Conservation (phyloP, 1,139 yeast genomes). For the Chernovozyma aurita region DNA sequence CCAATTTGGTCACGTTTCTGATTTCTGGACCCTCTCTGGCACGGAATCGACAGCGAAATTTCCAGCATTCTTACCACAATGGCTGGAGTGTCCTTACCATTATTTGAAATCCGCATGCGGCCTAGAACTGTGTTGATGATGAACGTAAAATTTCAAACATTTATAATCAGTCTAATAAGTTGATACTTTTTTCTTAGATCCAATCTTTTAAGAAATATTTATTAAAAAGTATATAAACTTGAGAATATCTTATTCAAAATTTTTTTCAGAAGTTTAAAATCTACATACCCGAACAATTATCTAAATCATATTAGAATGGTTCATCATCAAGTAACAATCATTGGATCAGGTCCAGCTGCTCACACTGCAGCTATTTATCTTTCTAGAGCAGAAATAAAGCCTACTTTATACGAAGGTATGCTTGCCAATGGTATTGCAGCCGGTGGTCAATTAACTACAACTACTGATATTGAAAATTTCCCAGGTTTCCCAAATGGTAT, state of each 20-base stretch:
- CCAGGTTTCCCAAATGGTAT: conserved; percentile 98
- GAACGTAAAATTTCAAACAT: too few relatives aligned
- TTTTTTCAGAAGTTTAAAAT: background rate
- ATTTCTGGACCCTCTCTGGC: too few relatives aligned
- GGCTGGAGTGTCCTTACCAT: conserved; percentile 1
- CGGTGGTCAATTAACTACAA: conserved; percentile 97
- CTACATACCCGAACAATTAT: background rate
- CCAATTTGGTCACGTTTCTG: too few relatives aligned
- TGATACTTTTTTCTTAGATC: too few relatives aligned
- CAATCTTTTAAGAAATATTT: too few relatives aligned
- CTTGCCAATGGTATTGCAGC: conserved; percentile 98
- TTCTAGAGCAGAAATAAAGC: conserved; percentile 93
- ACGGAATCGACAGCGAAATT: too few relatives aligned
- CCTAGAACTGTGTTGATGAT: conserved; percentile 4
- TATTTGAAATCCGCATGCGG: conserved; percentile 7
- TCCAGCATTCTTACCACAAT: too few relatives aligned
- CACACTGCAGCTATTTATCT: conserved; percentile 98
- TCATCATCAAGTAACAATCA: conserved; percentile 85
- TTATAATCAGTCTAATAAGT: too few relatives aligned
- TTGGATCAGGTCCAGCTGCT: conserved; percentile 99
- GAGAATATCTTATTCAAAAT: too few relatives aligned
- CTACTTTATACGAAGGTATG: conserved; percentile 92
- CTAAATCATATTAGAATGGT: conserved; percentile 53
- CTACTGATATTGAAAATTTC: conserved; percentile 95
- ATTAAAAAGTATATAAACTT: too few relatives aligned